These are phyloP conservation scores for Cephalotrichum gorgonifer DNA, from an alignment of 2,329 filamentous ascomycete species.

Conservation along the genomic window DNA sequence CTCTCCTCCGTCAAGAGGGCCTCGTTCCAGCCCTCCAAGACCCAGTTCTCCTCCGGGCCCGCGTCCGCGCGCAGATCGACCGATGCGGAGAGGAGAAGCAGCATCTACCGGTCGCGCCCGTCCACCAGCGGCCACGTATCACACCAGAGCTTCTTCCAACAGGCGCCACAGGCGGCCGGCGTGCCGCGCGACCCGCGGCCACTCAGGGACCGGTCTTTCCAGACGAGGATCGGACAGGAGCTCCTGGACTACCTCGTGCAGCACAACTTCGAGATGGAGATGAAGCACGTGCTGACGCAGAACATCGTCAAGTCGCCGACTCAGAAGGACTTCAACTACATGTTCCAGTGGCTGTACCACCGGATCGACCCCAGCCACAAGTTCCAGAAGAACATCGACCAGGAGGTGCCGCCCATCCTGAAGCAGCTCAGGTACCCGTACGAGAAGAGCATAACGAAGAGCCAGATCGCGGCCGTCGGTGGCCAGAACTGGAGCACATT, in stretches of 20 bases:
- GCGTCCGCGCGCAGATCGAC: conserved; percentile 31
- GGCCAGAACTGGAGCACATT: conserved; percentile 97
- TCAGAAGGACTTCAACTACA: conserved; percentile 94
- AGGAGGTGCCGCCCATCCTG: conserved; percentile 84
- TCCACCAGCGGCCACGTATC: conserved; percentile 57
- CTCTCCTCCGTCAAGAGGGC: conserved; percentile 77
- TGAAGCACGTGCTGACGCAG: conserved; percentile 85
- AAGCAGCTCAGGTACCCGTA: conserved; percentile 94
- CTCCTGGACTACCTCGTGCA: conserved; percentile 84
- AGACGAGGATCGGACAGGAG: conserved; percentile 76
- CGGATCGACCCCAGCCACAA: conserved; percentile 89
- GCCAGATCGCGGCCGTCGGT: conserved; percentile 86
- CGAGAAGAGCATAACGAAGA: conserved; percentile 92
- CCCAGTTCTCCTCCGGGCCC: conserved; percentile 32
- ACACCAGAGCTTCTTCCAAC: conserved; percentile 92
- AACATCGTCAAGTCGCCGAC: conserved; percentile 91
- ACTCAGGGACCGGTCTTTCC: conserved; percentile 69
- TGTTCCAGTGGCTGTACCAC: conserved; percentile 97
- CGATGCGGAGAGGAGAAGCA: conserved; percentile 62
- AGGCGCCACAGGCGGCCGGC: conserved; percentile 69
- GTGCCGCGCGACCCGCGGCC: conserved; percentile 81
- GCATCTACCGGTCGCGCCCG: conserved; percentile 63
- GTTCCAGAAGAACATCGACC: conserved; percentile 90
- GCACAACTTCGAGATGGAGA: conserved; percentile 95
- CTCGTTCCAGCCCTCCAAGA: conserved; percentile 67